phyloP scores from a whole-genome alignment of 305 asterid genomes.

The Salvia sclarea region DNA sequence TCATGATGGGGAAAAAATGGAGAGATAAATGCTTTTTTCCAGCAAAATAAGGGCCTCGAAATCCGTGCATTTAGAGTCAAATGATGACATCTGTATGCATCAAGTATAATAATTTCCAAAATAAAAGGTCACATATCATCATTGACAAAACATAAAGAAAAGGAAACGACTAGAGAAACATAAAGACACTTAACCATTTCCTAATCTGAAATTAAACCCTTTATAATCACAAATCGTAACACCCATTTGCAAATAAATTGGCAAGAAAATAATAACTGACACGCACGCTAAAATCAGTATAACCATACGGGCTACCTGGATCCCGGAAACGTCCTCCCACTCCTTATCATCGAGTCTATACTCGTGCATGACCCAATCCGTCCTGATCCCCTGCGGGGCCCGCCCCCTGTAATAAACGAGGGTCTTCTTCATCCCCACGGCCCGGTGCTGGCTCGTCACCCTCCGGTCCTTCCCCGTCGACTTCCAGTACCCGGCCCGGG shows the following conservation, averaged over 20 bases:
- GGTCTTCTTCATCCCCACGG: slow-evolving; percentile 94
- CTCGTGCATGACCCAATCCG: slow-evolving; percentile 98
- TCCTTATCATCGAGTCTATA: slow-evolving; percentile 86
- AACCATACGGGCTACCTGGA: slow-evolving; percentile 85
- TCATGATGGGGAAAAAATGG: slow-evolving; percentile 38
- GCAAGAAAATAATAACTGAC: too few relatives aligned
- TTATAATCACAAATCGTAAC: too few relatives aligned
- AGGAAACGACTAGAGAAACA: neutral
- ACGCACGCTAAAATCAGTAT: slow-evolving; percentile 35
- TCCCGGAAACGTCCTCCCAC: slow-evolving; percentile 68
- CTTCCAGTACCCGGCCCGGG: slow-evolving; percentile 92
- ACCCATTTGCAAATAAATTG: too few relatives aligned
- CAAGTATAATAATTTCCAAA: slow-evolving; percentile 12
- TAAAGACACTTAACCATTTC: neutral
- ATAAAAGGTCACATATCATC: neutral
- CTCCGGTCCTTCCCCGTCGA: slow-evolving; percentile 87
- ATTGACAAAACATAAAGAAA: slow-evolving; percentile 36
- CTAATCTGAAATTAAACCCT: neutral
- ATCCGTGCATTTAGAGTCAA: slow-evolving; percentile 52
- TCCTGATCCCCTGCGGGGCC: slow-evolving; percentile 87
- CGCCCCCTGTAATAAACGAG: slow-evolving; percentile 82
- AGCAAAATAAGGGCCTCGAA: slow-evolving; percentile 40
- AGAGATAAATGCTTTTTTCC: slow-evolving; percentile 50
- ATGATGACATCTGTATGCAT: slow-evolving; percentile 42
- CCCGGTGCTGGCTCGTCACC: slow-evolving; percentile 66